Evolutionary conservation across 805 yeast genomes (phyloP).

Genomic region (Clavispora phyllophila): DNA sequence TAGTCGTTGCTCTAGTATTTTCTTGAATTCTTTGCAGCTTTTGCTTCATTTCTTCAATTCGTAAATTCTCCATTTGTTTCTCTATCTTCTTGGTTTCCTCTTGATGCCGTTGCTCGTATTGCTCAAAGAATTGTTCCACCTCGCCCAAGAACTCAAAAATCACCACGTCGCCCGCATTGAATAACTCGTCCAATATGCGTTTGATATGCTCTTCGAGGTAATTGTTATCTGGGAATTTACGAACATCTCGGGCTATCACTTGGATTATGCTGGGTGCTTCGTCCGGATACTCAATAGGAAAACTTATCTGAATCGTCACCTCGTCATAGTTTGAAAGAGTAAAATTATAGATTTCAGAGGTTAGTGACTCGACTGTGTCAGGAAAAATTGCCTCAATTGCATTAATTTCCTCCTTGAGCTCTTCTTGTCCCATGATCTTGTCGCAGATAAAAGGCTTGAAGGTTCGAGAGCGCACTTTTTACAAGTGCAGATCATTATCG

Average conservation of each 20-base stretch:
- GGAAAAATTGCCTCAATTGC: slow-evolving; percentile 90
- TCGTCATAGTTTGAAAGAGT: slow-evolving; percentile 59
- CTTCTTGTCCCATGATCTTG: slow-evolving; percentile 25
- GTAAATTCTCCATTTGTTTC: neutral
- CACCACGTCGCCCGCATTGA: slow-evolving; percentile 60
- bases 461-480: neutral
- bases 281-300: slow-evolving; percentile 68
- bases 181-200: slow-evolving; percentile 47
- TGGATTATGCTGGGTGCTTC: slow-evolving; percentile 61
- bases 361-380: slow-evolving; percentile 41
- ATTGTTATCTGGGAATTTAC: slow-evolving; percentile 34
- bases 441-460: neutral
- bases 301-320: slow-evolving; percentile 59
- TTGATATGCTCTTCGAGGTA: slow-evolving; percentile 45
- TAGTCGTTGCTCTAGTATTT: neutral
- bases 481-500: neutral
- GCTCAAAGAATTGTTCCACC: slow-evolving; percentile 44
- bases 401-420: slow-evolving; percentile 64
- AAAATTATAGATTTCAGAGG: slow-evolving; percentile 41
- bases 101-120: slow-evolving; percentile 18
- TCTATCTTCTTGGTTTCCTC: neutral
- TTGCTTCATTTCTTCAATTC: neutral
- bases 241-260: slow-evolving; percentile 34
- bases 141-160: slow-evolving; percentile 74
- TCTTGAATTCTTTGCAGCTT: neutral